Base-by-base conservation (phyloP, 2,329 filamentous ascomycete species). In the Talaromyces albobiverticillius region DNA sequence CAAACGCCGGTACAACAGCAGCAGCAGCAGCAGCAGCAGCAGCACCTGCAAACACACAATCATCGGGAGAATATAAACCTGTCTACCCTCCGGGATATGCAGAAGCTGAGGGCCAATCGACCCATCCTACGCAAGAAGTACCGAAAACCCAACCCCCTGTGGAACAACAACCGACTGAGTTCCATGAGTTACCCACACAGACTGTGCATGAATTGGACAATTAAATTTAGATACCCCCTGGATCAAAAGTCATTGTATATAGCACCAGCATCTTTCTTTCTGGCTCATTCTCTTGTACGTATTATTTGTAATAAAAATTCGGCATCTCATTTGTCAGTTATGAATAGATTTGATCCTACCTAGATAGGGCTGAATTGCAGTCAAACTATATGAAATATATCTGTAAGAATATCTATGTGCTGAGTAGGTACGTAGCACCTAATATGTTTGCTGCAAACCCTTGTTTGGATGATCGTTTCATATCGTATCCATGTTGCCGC, bases 151-250 rank as follows among this genome's bases (percentile, higher is more conserved):
- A 22, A 16, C 20, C 16, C 18, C 16, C 34, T 7, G 34, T 38
- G 8, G 36, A 18, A 40, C 8, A 7, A 16, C 2, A 1, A 10
- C 26, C 26, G 26, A 29, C 26, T 40, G 16, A 40, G 10, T 9
- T 22, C 36, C 36, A 40, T 20, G 36, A 40, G 18, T 16, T 40
- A 9, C n/a, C 36, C 3, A 16, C 36, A 2, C 36, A 40, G 34
- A n/a, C 23, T 10, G 22, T 43, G 38, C 18, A 51, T 51, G 48
- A 51, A n/a, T 16, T 51, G 38, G 26, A 22, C 14, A 34, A 50
- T 6, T 34, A 22, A 29, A 18, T 34, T 14, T 40, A 40, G 36
- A 22, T 40, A 38, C n/a, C 34, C 34, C n/a, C 9, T 7, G 34
- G 16, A 14, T n/a, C n/a, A 29, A 6, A 29, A 34, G n/a, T n/a